A percentile compares a stretch with the other conserved stretches of the same genome.
These are phyloP conservation scores for Acidiella bohemica DNA, from an alignment of 495 filamentous ascomycete species.

Conservation along the genomic window DNA sequence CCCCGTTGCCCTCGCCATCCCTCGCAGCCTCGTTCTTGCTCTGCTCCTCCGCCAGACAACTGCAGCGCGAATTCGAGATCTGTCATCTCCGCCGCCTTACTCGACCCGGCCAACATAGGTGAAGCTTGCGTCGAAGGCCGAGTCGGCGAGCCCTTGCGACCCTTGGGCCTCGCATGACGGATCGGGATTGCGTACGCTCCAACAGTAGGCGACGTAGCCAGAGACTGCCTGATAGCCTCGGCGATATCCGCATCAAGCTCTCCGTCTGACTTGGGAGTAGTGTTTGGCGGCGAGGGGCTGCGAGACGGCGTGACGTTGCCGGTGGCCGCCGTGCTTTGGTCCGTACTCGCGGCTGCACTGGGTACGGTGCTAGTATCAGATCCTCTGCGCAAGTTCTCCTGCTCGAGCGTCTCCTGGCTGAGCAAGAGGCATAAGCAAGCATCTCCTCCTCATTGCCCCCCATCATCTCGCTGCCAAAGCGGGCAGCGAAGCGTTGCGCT, in stretches of 20 bases:
- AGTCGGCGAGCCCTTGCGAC: constrained; percentile 15
- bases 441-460: constrained; percentile 76
- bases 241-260: constrained; percentile 63
- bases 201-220: constrained; percentile 33
- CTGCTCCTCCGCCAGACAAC: constrained; percentile 62
- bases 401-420: constrained; percentile 60
- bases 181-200: constrained; percentile 26
- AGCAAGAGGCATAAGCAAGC: constrained; percentile 77
- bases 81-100: constrained; percentile 40
- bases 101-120: constrained; percentile 16
- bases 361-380: constrained; percentile 33
- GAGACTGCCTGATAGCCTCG: constrained; percentile 64
- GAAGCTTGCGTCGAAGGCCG: constrained; percentile 10
- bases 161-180: constrained; percentile 24
- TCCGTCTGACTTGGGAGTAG: constrained; percentile 35
- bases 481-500: constrained; percentile 50
- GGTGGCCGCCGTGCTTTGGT: constrained; percentile 22
- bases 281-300: constrained; percentile 3
- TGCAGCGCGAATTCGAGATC: constrained; percentile 77
- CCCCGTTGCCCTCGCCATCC: too few species aligned
- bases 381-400: constrained; percentile 43
- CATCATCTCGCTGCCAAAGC: constrained; percentile 70
- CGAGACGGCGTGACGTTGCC: constrained; percentile 8
- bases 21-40: constrained; percentile 33
- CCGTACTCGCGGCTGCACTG: constrained; percentile 30